Evolutionary conservation across 441 rosid species (phyloP), one percentile per base, ranked within the genome.

Genomic region (Theobroma grandiflorum): DNA sequence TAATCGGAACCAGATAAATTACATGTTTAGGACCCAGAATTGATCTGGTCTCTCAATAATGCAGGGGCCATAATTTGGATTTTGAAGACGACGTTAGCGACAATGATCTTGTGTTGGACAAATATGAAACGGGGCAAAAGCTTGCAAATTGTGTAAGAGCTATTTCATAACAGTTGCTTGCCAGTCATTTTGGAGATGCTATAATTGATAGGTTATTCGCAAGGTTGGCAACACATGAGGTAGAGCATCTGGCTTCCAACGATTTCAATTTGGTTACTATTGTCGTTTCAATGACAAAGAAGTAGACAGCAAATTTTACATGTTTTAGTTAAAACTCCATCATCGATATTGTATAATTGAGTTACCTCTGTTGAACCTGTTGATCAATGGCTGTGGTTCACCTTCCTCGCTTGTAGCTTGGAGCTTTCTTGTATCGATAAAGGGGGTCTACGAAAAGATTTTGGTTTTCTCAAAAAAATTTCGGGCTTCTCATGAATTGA

Each of bases 61-160:
- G 85, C 86, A 33, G 88, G 85, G 0, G 84, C 90, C 2, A 87
- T 89, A 2, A 35, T 15, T 14, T 4, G 47, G 47, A 38, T 38
- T 2, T 0, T 2, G 1, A 6, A 4, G 20, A 26, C 8, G 66
- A 65, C 6, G 6, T 11, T 1, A 15, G 12, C 38, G 12, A 31
- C 18, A 4, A 31, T 1, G 18, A 12, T 12, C 2, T 61, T 2
- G 38, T 26, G 16, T 4, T 61, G 18, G 65, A 61, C 18, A 61
- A 26, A 16, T 59, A 10, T 10, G 16, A 31, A 61, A 10, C 18
- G 65, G 65, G 65, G 8, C 15, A 11, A 61, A 61, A 31, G 38
- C 1, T 4, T 10, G 65, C 65, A 11, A 6, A 11, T 4, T 0
- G 0, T 4, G 8, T 31, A 31, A 38, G 80, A 70, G 50, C 80